phyloP scores from a whole-genome alignment of 192 early-diverging fungal species.

The Coemansia sp. region DNA sequence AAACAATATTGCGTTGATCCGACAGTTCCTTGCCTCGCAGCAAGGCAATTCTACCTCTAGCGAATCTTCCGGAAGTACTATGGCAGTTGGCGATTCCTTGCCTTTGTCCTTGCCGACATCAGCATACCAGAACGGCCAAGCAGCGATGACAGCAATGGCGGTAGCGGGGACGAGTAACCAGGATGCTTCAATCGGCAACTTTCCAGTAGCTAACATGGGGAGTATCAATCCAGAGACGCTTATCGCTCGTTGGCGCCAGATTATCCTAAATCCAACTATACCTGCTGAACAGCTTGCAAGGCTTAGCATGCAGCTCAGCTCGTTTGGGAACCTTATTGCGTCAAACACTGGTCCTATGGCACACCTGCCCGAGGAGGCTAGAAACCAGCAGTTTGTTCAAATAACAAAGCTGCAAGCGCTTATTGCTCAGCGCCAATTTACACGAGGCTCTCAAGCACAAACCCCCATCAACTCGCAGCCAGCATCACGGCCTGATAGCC shows the following conservation, averaged over 20 bases:
- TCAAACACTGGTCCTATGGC: constrained; percentile 16
- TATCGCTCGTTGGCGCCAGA: constrained; percentile 44
- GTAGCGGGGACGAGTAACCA: background rate
- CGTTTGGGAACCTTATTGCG: constrained; percentile 28
- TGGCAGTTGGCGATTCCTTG: constrained; percentile 3
- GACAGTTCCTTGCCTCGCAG: constrained; percentile 22
- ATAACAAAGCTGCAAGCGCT: constrained; percentile 44
- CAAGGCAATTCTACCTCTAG: background rate
- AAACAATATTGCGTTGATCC: constrained; percentile 17
- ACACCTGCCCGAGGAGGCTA: constrained; percentile 31
- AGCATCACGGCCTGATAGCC: constrained; percentile 34
- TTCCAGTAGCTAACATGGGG: background rate
- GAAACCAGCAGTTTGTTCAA: constrained; percentile 39
- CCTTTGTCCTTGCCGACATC: constrained; percentile 13
- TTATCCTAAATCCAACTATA: constrained; percentile 43
- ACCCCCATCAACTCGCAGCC: constrained; percentile 12
- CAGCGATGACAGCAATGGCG: constrained; percentile 6
- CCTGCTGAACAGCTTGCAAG: constrained; percentile 33
- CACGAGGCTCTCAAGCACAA: constrained; percentile 14
- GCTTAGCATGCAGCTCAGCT: constrained; percentile 52
- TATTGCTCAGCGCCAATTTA: constrained; percentile 46
- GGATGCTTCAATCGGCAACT: background rate
- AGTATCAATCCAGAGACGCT: constrained; percentile 12
- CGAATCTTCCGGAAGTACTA: constrained; percentile 1
- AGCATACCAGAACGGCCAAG: constrained; percentile 9